Percentiles rank a stretch among this genome's conserved stretches.
Conservation (phyloP, 176 grass and related monocot genomes). For the Tillandsia leiboldiana region DNA sequence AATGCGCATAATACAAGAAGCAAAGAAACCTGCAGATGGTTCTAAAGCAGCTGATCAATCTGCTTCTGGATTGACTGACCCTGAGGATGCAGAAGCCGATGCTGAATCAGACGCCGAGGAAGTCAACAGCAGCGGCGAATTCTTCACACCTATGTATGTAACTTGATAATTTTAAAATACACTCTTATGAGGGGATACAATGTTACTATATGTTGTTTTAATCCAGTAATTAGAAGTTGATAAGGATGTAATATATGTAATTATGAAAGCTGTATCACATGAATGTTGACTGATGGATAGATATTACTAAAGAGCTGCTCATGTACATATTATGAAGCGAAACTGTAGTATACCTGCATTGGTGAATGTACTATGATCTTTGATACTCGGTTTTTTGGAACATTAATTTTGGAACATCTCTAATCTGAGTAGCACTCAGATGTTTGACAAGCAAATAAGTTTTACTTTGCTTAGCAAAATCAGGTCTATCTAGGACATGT, state of each 20-base stretch:
- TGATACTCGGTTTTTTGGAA: too few relatives aligned
- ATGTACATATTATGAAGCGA: too few relatives aligned
- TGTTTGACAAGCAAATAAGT: too few relatives aligned
- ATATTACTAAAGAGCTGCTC: too few relatives aligned
- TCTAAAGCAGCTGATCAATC: slow-evolving; percentile 24
- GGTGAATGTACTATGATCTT: too few relatives aligned
- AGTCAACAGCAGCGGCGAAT: slow-evolving; percentile 16
- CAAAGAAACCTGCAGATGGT: slow-evolving; percentile 44
- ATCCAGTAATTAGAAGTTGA: not conserved
- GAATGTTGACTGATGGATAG: too few relatives aligned
- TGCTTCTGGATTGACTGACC: slow-evolving; percentile 35
- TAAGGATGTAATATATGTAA: not conserved
- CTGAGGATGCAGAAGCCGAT: slow-evolving; percentile 32
- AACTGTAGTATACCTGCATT: too few relatives aligned
- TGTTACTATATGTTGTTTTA: not conserved
- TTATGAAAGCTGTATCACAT: too few relatives aligned
- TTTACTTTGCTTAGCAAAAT: too few relatives aligned
- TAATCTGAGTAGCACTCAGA: too few relatives aligned
- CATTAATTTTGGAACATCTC: too few relatives aligned
- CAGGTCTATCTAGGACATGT: too few relatives aligned
- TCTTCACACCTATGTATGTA: slow-evolving; percentile 1
- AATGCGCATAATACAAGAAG: slow-evolving; percentile 73
- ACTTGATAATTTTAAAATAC: not conserved
- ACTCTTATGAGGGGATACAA: not conserved
- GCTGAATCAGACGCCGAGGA: slow-evolving; percentile 8